Evolutionary conservation across 345 rosid genomes (phyloP), one percentile per base, ranked within the genome.

Genomic region (Arabis hirsuta): DNA sequence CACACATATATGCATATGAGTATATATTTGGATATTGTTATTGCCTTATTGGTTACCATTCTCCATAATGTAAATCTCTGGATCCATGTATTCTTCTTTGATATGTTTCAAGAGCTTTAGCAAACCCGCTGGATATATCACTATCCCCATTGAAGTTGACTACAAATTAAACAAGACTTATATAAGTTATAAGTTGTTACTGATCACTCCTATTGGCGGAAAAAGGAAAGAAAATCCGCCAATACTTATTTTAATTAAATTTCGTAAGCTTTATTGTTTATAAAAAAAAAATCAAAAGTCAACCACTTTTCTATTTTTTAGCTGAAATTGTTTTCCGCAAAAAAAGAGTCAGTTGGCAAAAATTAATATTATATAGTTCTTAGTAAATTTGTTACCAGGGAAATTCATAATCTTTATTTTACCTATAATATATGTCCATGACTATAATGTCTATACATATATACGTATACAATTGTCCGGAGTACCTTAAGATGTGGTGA

Each of bases 51-150:
- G 1, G 26, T 76, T 78, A 78, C 81, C 81, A 67, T 78, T 78
- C 58, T 78, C 81, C 73, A 73, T 78, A n/a, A 78, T 73, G 62
- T 78, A 78, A 47, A 78, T 78, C 51, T 68, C 74, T n/a, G 81
- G 81, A 45, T 78, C 66, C 60, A 59, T 72, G 48, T 72, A 78
- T 51, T 78, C 50, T 14, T 72, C 57, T 55, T 78, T 72, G 65
- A 78, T 62, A 62, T 78, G 73, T 58, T 54, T 72, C 65, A 77
- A 34, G 27, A 77, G 13, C 38, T 65, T 53, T 34, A 4, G 0
- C 48, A 77, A 65, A 27, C 81, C 81, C 41, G 0, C 11, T 32
- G 77, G 81, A 55, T 66, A 72, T 53, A 77, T 53, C 12, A 71
- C 76, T 50, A 77, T 67, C 9, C 77, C 68, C 69, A 57, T 41